These are phyloP conservation scores for Pseudogymnoascus sp. DNA, from an alignment of 2,329 filamentous ascomycete genomes.

Conservation along the genomic window DNA sequence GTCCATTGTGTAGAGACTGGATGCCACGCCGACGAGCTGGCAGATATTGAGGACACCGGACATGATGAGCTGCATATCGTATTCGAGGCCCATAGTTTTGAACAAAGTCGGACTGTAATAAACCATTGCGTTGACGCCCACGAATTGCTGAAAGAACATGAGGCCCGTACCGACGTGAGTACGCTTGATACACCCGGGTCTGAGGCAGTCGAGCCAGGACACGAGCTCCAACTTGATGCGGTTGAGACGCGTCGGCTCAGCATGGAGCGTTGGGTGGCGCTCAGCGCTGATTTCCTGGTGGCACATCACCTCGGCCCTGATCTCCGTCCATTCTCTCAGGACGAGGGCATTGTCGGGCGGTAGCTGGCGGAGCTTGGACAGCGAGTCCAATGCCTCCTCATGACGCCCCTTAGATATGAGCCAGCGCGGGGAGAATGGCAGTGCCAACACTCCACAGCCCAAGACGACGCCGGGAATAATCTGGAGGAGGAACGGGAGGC, in stretches of 20 bases:
- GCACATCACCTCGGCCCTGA: constrained; percentile 46
- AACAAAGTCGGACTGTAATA: constrained; percentile 57
- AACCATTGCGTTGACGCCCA: constrained; percentile 49
- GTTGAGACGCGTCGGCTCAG: constrained; percentile 25
- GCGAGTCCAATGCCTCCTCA: constrained; percentile 40
- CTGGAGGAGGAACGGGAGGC: constrained; percentile 30
- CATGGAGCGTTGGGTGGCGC: constrained; percentile 33
- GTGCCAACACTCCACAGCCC: constrained; percentile 35
- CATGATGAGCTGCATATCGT: constrained; percentile 43
- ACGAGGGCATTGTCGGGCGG: constrained; percentile 43
- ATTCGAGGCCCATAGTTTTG: constrained; percentile 38
- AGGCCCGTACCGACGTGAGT: constrained; percentile 45
- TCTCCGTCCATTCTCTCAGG: constrained; percentile 42
- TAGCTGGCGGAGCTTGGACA: constrained; percentile 43
- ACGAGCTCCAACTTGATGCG: constrained; percentile 41
- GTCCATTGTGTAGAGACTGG: constrained; percentile 44
- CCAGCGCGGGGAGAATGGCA: constrained; percentile 52
- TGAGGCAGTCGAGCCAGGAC: constrained; percentile 44
- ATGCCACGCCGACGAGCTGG: constrained; percentile 39
- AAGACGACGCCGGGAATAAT: constrained; percentile 24
- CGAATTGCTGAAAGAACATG: constrained; percentile 52
- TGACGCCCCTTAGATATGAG: constrained; percentile 40
- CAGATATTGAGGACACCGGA: constrained; percentile 46
- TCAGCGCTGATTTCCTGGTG: constrained; percentile 38
- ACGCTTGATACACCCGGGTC: constrained; percentile 40